Evolutionary conservation across 2,329 filamentous ascomycete genomes (phyloP), one percentile per base, ranked within the genome.

Genomic region (Gremmenia infestans): DNA sequence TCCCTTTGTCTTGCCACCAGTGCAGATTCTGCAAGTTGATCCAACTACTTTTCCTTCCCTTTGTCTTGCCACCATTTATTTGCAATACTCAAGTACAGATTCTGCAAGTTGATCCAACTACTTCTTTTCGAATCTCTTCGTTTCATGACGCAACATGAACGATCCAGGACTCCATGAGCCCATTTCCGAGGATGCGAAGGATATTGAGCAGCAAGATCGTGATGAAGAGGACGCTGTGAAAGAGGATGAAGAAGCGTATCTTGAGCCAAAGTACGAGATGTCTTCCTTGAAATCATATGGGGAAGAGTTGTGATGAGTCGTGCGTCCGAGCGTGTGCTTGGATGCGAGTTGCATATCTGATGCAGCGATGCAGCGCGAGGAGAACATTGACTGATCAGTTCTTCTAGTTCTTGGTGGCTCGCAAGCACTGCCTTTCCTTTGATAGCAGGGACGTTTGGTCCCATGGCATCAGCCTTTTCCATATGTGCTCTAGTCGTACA

Each of bases 391-490:
- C 42, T 47, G 37, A 47, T 25, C 4, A n/a, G 14, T 9, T 48
- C 14, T 47, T 49, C 15, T 23, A 65, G 64, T 56, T 57, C 65
- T 40, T 86, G 81, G 81, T 86, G 82, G 82, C 79, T 85, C 65
- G 78, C 81, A 25, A 82, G 81, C 2, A 81, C 82, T 1, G 82
- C 80, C 9, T 85, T 92, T 60, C 89, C 88, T 35, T 83, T 97
- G 68, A 80, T 94, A 11, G 90, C 91, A 2, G 91, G 90, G 36
- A 91, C 91, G 0, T 80, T 94, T 2, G 91, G 90, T 0, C 92
- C 92, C 0, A 81, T 96, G 9, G 92, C 92, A 2, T 96, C 92
- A 56, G 85, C 94, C 32, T 88, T 94, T 72, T 93, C 88, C 55
- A 91, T 96, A 56, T 91, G 88, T 59, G 89, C 91, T 7, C 78